A percentile compares a stretch with the other conserved stretches of the same genome.
These are phyloP conservation scores for Marasmius fiardii DNA, from an alignment of 1,284 basidiomycete genomes.

Conservation along the genomic window DNA sequence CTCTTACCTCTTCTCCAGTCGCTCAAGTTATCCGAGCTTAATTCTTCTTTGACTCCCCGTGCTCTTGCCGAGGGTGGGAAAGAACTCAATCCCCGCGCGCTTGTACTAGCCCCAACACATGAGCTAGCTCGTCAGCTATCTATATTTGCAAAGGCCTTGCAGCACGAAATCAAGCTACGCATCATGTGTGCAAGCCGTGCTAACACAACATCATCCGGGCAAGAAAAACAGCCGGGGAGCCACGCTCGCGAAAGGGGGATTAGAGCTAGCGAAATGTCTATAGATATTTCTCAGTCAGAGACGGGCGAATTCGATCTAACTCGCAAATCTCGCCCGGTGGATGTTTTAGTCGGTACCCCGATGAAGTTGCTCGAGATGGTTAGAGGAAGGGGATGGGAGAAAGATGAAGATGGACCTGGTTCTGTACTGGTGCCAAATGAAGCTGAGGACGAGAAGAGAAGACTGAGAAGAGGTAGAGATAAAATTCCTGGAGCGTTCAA, in stretches of 20 bases:
- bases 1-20: slow-evolving; percentile 78
- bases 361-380: slow-evolving; percentile 72
- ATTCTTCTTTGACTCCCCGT: slow-evolving; percentile 1
- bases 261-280: slow-evolving; percentile 16
- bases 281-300: slow-evolving; percentile 3
- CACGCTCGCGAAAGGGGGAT: slow-evolving; percentile 22
- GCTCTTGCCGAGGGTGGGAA: background rate
- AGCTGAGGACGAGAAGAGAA: slow-evolving; percentile 19
- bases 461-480: slow-evolving; percentile 30
- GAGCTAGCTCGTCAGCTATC: slow-evolving; percentile 82
- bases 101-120: slow-evolving; percentile 85
- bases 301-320: slow-evolving; percentile 6
- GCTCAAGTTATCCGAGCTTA: slow-evolving; percentile 60
- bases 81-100: slow-evolving; percentile 57
- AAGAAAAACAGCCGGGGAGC: slow-evolving; percentile 15
- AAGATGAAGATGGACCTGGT: slow-evolving; percentile 24
- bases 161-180: slow-evolving; percentile 74
- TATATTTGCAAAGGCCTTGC: slow-evolving; percentile 66
- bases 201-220: slow-evolving; percentile 34
- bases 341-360: slow-evolving; percentile 78
- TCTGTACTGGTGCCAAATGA: slow-evolving; percentile 10
- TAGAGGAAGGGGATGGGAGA: slow-evolving; percentile 64
- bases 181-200: slow-evolving; percentile 67
- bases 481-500: slow-evolving; percentile 26
- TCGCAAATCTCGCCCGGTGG: slow-evolving; percentile 39